phyloP scores from a whole-genome alignment of 768 basidiomycete genomes.

The Trametes gibbosa region DNA sequence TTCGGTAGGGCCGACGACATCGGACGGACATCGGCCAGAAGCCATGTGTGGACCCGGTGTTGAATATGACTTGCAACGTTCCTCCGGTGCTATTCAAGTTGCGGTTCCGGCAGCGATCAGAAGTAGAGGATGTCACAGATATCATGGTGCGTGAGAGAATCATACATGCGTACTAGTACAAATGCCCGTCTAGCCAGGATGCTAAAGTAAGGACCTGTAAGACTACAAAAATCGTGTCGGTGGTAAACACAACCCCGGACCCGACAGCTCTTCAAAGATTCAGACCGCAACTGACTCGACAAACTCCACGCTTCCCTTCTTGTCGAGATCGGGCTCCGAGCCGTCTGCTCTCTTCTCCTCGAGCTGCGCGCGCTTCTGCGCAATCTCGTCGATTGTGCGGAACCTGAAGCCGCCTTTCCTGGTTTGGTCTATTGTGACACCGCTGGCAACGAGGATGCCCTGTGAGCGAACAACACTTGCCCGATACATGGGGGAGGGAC shows the following conservation, averaged over 20 bases:
- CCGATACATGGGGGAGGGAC: conserved; percentile 22
- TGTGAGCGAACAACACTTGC: background rate
- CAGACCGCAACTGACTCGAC: conserved; percentile 18
- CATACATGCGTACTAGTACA: conserved; percentile 9
- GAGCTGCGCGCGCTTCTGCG: conserved; percentile 22
- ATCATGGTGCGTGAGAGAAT: conserved; percentile 1
- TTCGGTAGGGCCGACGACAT: conserved; percentile 8
- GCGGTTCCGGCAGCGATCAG: background rate
- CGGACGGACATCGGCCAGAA: conserved; percentile 7
- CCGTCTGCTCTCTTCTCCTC: background rate
- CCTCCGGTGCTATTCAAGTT: background rate
- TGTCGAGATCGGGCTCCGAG: conserved; percentile 18
- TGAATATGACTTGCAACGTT: background rate
- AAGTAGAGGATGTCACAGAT: background rate
- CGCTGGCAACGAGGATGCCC: conserved; percentile 33
- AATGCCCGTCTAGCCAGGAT: conserved; percentile 9
- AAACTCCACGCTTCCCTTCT: conserved; percentile 20
- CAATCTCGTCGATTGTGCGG: conserved; percentile 44
- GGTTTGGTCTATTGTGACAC: conserved; percentile 52
- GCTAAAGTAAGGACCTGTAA: background rate
- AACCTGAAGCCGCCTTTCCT: conserved; percentile 48
- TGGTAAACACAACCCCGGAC: background rate
- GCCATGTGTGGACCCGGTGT: background rate
- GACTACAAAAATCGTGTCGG: conserved; percentile 1
- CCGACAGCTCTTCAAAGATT: background rate